Conservation (phyloP, 176 grass and related monocot species). For the Secale cereale region DNA sequence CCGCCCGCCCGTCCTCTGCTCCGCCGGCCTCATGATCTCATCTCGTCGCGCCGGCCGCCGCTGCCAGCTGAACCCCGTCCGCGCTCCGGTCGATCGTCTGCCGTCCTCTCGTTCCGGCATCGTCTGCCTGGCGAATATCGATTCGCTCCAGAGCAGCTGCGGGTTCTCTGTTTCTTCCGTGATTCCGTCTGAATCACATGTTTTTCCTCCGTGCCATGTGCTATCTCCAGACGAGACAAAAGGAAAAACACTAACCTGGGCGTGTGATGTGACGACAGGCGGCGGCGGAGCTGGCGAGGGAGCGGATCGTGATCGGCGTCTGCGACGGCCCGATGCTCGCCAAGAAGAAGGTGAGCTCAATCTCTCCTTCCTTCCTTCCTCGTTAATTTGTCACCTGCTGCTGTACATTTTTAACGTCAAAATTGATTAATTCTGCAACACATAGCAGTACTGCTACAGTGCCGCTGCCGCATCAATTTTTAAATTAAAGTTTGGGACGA, state of each 20-base stretch:
- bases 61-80: neutral
- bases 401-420: too few species aligned
- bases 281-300: conserved; percentile 61
- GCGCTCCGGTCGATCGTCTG: neutral
- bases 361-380: neutral
- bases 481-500: neutral
- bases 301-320: conserved; percentile 71
- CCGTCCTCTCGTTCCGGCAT: neutral
- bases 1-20: neutral
- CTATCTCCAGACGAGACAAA: neutral
- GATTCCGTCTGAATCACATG: neutral
- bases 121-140: too few species aligned
- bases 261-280: conserved; percentile 45
- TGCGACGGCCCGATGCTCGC: conserved; percentile 93
- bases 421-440: neutral
- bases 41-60: neutral
- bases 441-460: too few species aligned
- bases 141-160: neutral
- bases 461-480: too few species aligned
- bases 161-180: neutral
- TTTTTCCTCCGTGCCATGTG: neutral
- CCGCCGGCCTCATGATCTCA: neutral
- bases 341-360: conserved; percentile 68
- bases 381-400: neutral
- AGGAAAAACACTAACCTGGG: neutral